phyloP scores from a whole-genome alignment of 306 rosid genomes.

The Delonix regia region DNA sequence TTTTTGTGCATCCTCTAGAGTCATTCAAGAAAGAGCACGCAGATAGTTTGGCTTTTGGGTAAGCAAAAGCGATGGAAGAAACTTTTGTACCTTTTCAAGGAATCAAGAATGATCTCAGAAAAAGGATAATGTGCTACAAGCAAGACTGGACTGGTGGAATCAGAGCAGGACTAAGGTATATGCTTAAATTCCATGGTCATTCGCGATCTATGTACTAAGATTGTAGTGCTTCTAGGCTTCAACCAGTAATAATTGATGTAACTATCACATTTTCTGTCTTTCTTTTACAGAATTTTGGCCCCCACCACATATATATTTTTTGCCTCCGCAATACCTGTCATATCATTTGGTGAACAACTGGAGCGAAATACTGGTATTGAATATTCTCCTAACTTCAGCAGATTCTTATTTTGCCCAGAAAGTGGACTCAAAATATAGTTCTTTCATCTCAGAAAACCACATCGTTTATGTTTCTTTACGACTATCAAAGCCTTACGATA shows the following conservation, averaged over 20 bases:
- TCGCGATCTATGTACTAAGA: neutral
- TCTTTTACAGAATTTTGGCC: conserved; percentile 74
- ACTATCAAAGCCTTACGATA: neutral
- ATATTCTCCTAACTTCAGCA: conserved; percentile 30
- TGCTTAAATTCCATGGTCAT: neutral
- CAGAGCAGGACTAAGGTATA: conserved; percentile 72
- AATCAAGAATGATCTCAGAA: conserved; percentile 82
- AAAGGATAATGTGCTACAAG: conserved; percentile 81
- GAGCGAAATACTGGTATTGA: conserved; percentile 71
- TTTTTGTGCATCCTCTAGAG: neutral
- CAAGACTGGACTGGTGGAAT: conserved; percentile 85
- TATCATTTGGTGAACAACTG: conserved; percentile 83
- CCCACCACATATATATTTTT: conserved; percentile 89
- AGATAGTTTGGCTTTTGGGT: conserved; percentile 3
- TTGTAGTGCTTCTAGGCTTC: neutral
- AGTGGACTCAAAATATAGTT: neutral
- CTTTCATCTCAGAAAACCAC: neutral
- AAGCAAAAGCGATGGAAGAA: conserved; percentile 60
- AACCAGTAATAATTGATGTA: neutral
- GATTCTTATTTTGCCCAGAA: neutral
- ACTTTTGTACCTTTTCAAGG: conserved; percentile 81
- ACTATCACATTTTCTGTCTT: conserved; percentile 12
- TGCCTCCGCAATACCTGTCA: conserved; percentile 86
- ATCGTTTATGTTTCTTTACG: neutral
- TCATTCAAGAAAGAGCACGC: neutral